These are phyloP conservation scores for Suhomyces bolitotheri DNA, from an alignment of 1,139 yeast species.

Conservation along the genomic window DNA sequence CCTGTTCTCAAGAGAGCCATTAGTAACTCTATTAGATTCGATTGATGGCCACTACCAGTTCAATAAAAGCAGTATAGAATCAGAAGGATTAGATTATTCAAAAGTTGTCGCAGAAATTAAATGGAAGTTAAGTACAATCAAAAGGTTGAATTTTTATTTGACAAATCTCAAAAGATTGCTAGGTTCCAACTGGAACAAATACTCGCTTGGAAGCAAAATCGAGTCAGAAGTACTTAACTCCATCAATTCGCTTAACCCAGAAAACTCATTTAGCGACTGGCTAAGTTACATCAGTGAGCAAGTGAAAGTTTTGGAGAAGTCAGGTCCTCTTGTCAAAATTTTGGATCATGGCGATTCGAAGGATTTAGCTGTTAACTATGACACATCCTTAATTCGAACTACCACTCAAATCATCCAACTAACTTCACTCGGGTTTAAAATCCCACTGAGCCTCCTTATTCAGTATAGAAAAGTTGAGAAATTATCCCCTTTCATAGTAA, in stretches of 20 bases:
- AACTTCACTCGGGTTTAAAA: conserved; percentile 52
- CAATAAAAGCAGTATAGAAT: background rate
- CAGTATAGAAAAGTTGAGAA: conserved; percentile 46
- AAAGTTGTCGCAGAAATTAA: conserved; percentile 16
- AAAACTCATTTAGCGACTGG: conserved; percentile 52
- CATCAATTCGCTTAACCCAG: conserved; percentile 46
- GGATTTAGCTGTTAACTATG: conserved; percentile 49
- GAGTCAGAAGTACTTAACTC: conserved; percentile 50
- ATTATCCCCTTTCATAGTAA: conserved; percentile 59
- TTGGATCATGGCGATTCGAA: conserved; percentile 12
- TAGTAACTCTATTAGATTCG: conserved; percentile 1
- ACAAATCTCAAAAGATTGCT: conserved; percentile 33
- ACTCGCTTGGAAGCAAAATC: conserved; percentile 71
- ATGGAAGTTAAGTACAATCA: conserved; percentile 25
- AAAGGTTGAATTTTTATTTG: conserved; percentile 26
- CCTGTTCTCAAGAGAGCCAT: conserved; percentile 2
- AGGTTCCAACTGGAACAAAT: conserved; percentile 74
- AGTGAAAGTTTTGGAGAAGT: conserved; percentile 18
- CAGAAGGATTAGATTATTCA: background rate
- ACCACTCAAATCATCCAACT: conserved; percentile 58
- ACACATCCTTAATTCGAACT: conserved; percentile 43
- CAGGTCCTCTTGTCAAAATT: conserved; percentile 43
- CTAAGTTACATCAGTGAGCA: conserved; percentile 19
- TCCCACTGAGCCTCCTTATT: conserved; percentile 46
- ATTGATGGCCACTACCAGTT: background rate